phyloP scores from a whole-genome alignment of 140 eudicot genomes.

The Senecio squalidus region DNA sequence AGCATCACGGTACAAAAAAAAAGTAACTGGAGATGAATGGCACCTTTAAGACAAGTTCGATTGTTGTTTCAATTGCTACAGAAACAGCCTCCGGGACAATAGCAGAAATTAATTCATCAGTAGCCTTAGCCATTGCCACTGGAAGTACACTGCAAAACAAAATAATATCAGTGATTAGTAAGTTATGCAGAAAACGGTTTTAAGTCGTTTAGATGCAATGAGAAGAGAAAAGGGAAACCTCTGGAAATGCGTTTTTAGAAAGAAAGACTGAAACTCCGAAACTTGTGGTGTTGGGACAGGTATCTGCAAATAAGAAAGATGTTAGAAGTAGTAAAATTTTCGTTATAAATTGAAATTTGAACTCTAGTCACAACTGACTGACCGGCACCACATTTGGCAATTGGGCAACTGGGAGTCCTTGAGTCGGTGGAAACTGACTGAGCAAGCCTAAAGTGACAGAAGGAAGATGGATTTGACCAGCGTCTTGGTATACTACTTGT shows the following conservation, averaged over 20 bases:
- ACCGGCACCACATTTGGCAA: constrained; percentile 32
- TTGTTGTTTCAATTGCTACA: constrained; percentile 35
- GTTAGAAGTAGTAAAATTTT: no score
- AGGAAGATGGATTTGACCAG: constrained; percentile 33
- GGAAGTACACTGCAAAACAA: constrained; percentile 28
- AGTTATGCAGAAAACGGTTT: not conserved
- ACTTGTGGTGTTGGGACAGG: constrained; percentile 39
- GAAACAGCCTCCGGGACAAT: constrained; percentile 26
- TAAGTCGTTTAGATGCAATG: not conserved
- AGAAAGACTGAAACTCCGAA: constrained; percentile 31
- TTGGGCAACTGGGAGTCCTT: constrained; percentile 33
- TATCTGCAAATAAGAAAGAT: constrained; percentile 60
- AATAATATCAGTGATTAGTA: not conserved
- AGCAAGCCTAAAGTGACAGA: constrained; percentile 33
- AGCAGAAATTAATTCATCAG: constrained; percentile 22
- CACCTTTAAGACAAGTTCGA: constrained; percentile 38
- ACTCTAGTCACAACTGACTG: constrained; percentile 11
- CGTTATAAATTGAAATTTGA: not conserved
- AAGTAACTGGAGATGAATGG: constrained; percentile 1
- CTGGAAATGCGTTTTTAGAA: constrained; percentile 52
- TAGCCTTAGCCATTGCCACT: constrained; percentile 26
- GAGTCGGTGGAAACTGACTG: constrained; percentile 45
- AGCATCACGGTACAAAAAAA: not conserved
- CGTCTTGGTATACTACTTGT: constrained; percentile 33
- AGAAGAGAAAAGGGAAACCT: constrained; percentile 39